Base-by-base conservation (phyloP, 2,329 filamentous ascomycete species). In the Bisporella sp. region DNA sequence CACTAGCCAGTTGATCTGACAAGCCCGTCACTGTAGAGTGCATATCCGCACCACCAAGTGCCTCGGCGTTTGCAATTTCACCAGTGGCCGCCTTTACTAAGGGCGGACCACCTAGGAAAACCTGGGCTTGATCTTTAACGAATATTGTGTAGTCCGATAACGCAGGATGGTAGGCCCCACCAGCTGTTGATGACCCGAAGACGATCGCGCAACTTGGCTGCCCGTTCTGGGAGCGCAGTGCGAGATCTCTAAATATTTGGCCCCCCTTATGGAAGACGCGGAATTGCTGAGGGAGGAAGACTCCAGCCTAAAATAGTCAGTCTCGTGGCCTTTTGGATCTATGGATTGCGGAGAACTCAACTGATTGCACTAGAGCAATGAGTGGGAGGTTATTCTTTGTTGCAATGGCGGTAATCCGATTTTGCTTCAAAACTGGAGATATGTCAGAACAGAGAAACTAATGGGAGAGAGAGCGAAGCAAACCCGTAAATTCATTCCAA, bases 71-170 rank as follows among this genome's bases (percentile, higher is more conserved):
- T 21, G 71, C 65, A 0, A 68, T 54, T 46, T 74, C 71, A 2
- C 71, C 71, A 0, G 71, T 74, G 0, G 71, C 71, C 71, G 73
- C 73, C 51, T 73, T 71, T 1, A 73, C 71, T 6, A 73, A 60
- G 0, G 71, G 71, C 0, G 71, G 71, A 0, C 71, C 71, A 5
- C 66, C 71, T 1, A 73, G 62, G 46, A 73, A 74, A 0, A 68
- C 70, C 49, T 73, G 71, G 0, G 69, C 71, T 52, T 74, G 69
- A 11, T 67, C 62, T 41, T 71, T 59, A 0, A 71, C 68, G 44
- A 71, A 71, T 37, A 71, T 69, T 6, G 69, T 71, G 48, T 73
- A 71, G 50, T 72, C 64, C 1, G 70, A 71, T 1, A 71, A 49
- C 2, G 66, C 69, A 1, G 69, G 69, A 47, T 70, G 67, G 48